Evolutionary conservation across 768 basidiomycete genomes (phyloP).

Genomic region (Daedaleopsis nitida): DNA sequence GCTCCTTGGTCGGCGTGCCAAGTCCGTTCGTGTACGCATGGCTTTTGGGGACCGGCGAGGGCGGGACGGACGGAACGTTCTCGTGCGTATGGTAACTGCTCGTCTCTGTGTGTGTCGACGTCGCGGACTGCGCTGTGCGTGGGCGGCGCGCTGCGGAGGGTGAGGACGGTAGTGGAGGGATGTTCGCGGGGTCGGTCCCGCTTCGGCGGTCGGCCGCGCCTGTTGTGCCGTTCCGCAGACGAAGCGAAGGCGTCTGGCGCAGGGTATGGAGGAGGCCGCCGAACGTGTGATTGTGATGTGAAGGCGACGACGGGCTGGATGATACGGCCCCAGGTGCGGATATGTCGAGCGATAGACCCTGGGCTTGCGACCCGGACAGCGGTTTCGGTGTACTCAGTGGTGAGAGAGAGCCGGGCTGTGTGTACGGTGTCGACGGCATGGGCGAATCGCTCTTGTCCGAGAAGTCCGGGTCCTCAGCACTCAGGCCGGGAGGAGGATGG

Average conservation of each 20-base stretch:
- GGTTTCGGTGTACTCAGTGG: constrained; percentile 19
- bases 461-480: constrained; percentile 23
- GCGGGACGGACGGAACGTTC: constrained; percentile 12
- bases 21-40: constrained; percentile 30
- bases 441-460: constrained; percentile 24
- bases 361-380: constrained; percentile 18
- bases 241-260: constrained; percentile 28
- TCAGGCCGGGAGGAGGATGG: constrained; percentile 40
- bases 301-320: constrained; percentile 23
- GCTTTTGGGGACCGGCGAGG: constrained; percentile 21
- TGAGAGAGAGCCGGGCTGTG: constrained; percentile 19
- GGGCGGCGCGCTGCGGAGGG: constrained; percentile 19
- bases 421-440: constrained; percentile 27
- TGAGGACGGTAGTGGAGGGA: constrained; percentile 23
- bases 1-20: constrained; percentile 22
- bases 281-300: constrained; percentile 9
- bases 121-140: constrained; percentile 24
- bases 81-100: constrained; percentile 28
- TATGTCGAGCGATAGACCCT: constrained; percentile 13
- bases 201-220: constrained; percentile 25
- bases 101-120: constrained; percentile 28
- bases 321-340: constrained; percentile 20
- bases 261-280: constrained; percentile 29
- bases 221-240: constrained; percentile 24
- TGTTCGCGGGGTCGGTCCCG: constrained; percentile 19